Conservation (phyloP, 2,329 filamentous ascomycete species). For the Esteya vermicola region DNA sequence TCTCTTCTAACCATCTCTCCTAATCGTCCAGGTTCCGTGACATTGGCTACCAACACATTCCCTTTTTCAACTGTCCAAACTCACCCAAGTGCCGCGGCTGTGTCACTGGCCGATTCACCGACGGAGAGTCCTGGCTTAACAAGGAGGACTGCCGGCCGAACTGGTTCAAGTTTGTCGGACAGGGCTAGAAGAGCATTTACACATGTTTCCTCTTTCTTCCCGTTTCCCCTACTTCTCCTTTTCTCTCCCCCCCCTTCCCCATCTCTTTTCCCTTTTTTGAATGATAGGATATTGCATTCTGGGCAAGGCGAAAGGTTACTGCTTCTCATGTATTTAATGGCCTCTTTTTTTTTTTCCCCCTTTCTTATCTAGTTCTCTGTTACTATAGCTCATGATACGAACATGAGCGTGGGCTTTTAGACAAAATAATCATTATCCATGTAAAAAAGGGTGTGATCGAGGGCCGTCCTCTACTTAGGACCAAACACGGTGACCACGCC, state of each 20-base stretch:
- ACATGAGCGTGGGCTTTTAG: no score
- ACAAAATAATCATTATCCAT: no score
- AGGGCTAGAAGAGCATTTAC: background rate
- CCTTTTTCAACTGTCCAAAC: constrained; percentile 98
- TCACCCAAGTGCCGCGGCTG: constrained; percentile 72
- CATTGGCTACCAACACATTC: constrained; percentile 96
- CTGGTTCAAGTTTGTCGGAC: constrained; percentile 89
- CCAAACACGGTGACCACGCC: constrained; percentile 52
- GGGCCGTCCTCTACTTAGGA: background rate
- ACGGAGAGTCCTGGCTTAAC: constrained; percentile 72
- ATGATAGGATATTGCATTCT: constrained; percentile 4
- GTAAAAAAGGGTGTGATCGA: no score
- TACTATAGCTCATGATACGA: no score
- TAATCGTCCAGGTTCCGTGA: constrained; percentile 70
- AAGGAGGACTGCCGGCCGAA: constrained; percentile 89
- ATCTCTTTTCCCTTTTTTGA: background rate
- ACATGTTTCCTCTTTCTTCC: background rate
- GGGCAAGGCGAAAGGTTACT: constrained; percentile 6
- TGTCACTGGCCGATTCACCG: constrained; percentile 73
- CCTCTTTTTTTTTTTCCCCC: no score
- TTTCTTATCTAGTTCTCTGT: no score
- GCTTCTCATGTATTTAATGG: no score
- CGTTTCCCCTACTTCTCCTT: no score
- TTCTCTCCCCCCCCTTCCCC: background rate
- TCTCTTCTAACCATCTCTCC: background rate